Evolutionary conservation across 1,139 yeast species (phyloP), one percentile per base, ranked within the genome.

Genomic region (Geotrichum histeridarum): DNA sequence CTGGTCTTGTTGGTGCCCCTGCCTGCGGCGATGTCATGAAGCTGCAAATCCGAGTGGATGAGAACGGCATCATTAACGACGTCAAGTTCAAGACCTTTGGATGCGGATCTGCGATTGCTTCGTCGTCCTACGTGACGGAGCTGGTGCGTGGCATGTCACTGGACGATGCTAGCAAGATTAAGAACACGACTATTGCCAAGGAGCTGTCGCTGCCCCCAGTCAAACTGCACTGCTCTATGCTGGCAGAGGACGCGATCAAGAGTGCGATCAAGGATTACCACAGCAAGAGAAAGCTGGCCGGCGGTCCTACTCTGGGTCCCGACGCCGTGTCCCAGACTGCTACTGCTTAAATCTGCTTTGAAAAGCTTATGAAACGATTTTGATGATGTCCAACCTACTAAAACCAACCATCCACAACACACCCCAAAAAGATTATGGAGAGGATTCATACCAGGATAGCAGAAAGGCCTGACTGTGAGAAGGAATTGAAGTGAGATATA

Each of bases 21-120:
- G 99, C 99, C 0, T 93, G 99, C 76, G 99, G 99, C 57, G 99
- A 93, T 75, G 99, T 93, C 52, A 93, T 93, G 97, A 85, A 95
- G 73, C 79, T 93, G 62, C 99, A 93, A 71, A 93, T 93, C 66
- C 83, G 91, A 68, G 99, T 93, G 15, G 98, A 90, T 64, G 84
- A 80, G 55, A 83, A 95, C 36, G 99, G 99, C 1, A 78, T 87
- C 56, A 93, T 93, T 65, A 83, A 87, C 70, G 96, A 93, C 70
- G 99, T 93, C 62, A 93, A 90, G 73, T 93, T 93, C 75, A 93
- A 93, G 80, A 93, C 99, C 8, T 93, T 93, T 75, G 99, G 99
- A 22, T 93, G 99, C 71, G 99, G 99, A 48, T 84, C 95, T 2
- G 99, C 99, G 57, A 93, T 93, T 70, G 99, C 99, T 8, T 86